These are phyloP conservation scores for Ascodesmis nigricans DNA, from an alignment of 495 filamentous ascomycete species.

Conservation along the genomic window DNA sequence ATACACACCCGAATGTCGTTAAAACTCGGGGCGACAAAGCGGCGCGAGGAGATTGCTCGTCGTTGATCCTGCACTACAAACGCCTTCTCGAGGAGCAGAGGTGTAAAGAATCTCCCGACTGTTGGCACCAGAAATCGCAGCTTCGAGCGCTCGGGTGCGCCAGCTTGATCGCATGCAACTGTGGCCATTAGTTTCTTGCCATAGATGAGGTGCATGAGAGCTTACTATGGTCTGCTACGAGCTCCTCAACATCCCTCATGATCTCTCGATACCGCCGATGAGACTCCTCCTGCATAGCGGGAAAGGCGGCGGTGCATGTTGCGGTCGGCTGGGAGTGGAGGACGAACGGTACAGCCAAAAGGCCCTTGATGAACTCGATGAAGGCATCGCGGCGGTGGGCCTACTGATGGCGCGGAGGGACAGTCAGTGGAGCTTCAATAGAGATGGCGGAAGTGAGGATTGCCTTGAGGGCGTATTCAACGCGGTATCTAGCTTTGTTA, in stretches of 20 bases:
- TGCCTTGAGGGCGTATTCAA: slow-evolving; percentile 23
- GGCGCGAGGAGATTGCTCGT: slow-evolving; percentile 68
- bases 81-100: slow-evolving; percentile 60
- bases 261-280: slow-evolving; percentile 85
- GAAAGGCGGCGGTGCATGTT: slow-evolving; percentile 33
- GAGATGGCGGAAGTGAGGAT: background rate
- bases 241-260: slow-evolving; percentile 72
- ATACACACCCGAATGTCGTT: slow-evolving; percentile 53
- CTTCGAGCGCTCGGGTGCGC: slow-evolving; percentile 52
- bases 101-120: slow-evolving; percentile 81
- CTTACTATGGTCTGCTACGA: slow-evolving; percentile 80
- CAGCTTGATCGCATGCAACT: slow-evolving; percentile 49
- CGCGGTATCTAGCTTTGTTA: slow-evolving; percentile 17
- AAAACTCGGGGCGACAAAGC: slow-evolving; percentile 92
- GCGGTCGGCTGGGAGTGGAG: slow-evolving; percentile 86
- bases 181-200: slow-evolving; percentile 8
- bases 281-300: slow-evolving; percentile 39
- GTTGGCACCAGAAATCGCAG: slow-evolving; percentile 77
- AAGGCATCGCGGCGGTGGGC: slow-evolving; percentile 22
- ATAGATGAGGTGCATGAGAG: slow-evolving; percentile 4
- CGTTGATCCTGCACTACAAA: slow-evolving; percentile 74
- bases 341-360: slow-evolving; percentile 90
- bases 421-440: slow-evolving; percentile 1
- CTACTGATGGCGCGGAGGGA: slow-evolving; percentile 5
- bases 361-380: slow-evolving; percentile 47